Percentiles rank a stretch among this genome's conserved stretches.
phyloP scores from a whole-genome alignment of 345 rosid species.

The Gossypium australe region DNA sequence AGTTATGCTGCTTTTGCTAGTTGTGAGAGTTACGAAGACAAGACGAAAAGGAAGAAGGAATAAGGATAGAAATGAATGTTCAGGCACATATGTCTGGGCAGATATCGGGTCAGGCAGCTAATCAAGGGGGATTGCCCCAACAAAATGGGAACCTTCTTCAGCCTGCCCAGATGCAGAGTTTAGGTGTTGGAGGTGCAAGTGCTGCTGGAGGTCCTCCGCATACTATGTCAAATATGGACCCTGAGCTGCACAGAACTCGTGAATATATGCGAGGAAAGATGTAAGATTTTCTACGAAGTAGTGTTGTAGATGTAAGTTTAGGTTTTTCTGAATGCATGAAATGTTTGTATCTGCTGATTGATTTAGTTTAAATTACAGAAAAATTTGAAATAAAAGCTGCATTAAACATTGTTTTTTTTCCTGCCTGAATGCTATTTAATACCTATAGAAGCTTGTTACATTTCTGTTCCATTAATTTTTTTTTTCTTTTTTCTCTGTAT shows the following conservation, averaged over 20 bases:
- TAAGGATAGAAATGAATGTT: conserved; percentile 50
- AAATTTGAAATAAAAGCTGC: neutral
- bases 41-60: conserved; percentile 24
- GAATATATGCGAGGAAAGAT: conserved; percentile 46
- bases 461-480: neutral
- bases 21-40: conserved; percentile 22
- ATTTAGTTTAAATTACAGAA: neutral
- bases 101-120: conserved; percentile 56
- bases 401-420: neutral
- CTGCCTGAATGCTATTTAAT: conserved; percentile 1
- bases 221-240: conserved; percentile 33
- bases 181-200: conserved; percentile 27
- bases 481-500: neutral
- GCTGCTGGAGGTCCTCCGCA: conserved; percentile 30
- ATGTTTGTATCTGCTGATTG: neutral
- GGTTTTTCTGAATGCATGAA: neutral
- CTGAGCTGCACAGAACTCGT: conserved; percentile 44
- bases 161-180: conserved; percentile 55
- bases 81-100: conserved; percentile 62
- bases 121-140: conserved; percentile 51
- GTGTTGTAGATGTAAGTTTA: neutral
- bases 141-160: conserved; percentile 56
- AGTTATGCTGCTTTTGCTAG: conserved; percentile 33
- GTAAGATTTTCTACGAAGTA: conserved; percentile 34
- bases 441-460: neutral